phyloP scores from a whole-genome alignment of 2,329 filamentous ascomycete species.

The Pyrenochaeta sp. region DNA sequence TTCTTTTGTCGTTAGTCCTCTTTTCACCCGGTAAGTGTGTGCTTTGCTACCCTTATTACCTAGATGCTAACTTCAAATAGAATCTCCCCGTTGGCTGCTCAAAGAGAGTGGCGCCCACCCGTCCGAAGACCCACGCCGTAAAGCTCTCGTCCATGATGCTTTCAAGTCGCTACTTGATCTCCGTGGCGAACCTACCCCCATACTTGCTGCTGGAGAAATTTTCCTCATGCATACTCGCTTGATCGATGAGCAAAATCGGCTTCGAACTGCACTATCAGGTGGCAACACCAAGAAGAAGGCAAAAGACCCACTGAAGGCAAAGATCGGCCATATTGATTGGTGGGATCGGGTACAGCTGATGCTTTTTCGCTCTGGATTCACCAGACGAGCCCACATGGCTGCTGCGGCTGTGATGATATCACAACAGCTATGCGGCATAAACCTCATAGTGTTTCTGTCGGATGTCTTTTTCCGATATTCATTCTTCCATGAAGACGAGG shows the following conservation, averaged over 20 bases:
- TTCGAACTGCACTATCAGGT: too few species aligned
- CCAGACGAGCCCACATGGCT: background rate
- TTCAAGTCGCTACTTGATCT: conserved; percentile 3
- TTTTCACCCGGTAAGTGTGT: conserved; percentile 7
- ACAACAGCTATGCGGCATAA: conserved; percentile 9
- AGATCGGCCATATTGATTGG: too few species aligned
- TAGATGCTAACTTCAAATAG: background rate
- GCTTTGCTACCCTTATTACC: background rate
- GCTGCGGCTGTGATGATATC: conserved; percentile 5
- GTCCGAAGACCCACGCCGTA: background rate
- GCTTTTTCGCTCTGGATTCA: too few species aligned
- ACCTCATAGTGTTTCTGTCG: conserved; percentile 5
- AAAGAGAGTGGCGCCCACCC: conserved; percentile 2
- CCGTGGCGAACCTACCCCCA: background rate
- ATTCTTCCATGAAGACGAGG: background rate
- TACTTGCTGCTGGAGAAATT: conserved; percentile 3
- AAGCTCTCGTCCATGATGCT: background rate
- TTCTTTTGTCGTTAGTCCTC: conserved; percentile 1
- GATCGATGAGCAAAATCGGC: conserved; percentile 2
- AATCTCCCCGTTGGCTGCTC: conserved; percentile 8
- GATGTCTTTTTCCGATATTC: conserved; percentile 7
- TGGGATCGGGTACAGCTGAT: too few species aligned
- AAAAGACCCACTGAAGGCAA: too few species aligned
- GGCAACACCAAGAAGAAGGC: too few species aligned
- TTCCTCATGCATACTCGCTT: conserved; percentile 1